Percentiles rank a stretch among this genome's conserved stretches.
These are phyloP conservation scores for Decorospora gaudefroyi DNA, from an alignment of 2,329 filamentous ascomycete genomes.

Conservation along the genomic window DNA sequence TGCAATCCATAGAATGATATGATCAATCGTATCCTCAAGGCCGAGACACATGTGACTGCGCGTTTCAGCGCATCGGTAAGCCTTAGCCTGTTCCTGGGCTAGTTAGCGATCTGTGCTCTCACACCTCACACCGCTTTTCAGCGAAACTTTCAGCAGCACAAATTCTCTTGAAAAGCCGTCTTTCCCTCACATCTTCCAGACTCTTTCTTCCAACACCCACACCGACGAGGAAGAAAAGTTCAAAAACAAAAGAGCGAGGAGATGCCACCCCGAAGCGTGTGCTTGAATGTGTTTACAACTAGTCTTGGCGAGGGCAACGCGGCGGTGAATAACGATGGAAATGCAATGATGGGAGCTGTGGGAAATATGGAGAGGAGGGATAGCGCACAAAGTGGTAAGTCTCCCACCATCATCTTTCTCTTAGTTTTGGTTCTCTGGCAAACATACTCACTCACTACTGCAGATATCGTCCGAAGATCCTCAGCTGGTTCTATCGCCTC, in stretches of 20 bases:
- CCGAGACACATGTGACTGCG: constrained; percentile 44
- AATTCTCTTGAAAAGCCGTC: constrained; percentile 34
- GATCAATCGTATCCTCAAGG: constrained; percentile 12
- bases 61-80: constrained; percentile 33
- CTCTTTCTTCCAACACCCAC: constrained; percentile 14
- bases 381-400: constrained; percentile 38
- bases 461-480: constrained; percentile 28
- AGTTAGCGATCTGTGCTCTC: constrained; percentile 41
- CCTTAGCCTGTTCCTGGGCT: constrained; percentile 36
- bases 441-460: constrained; percentile 12
- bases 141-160: constrained; percentile 31
- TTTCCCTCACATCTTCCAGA: constrained; percentile 16
- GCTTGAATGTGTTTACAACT: constrained; percentile 45
- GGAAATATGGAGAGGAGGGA: constrained; percentile 31
- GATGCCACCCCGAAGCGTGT: constrained; percentile 46
- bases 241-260: constrained; percentile 21
- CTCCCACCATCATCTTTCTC: not conserved
- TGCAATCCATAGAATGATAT: constrained; percentile 2
- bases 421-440: not conserved
- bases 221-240: constrained; percentile 14
- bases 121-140: constrained; percentile 49
- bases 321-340: constrained; percentile 35
- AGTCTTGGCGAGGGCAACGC: constrained; percentile 37
- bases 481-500: constrained; percentile 30
- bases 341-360: constrained; percentile 9